Conservation (phyloP, 2,329 filamentous ascomycete genomes). For the Cadophora sp. region DNA sequence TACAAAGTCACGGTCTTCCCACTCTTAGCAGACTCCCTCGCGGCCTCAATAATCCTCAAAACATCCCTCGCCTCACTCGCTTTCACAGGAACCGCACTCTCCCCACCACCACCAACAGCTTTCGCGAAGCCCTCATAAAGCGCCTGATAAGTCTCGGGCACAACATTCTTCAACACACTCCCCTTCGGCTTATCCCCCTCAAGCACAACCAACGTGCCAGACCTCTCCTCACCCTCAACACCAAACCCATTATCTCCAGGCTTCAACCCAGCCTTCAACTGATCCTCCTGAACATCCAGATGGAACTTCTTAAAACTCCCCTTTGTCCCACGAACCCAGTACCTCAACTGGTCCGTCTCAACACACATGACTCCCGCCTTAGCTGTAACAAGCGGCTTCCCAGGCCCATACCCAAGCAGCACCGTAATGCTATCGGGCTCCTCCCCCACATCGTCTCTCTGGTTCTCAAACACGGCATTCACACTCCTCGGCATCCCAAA, state of each 20-base stretch:
- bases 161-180: conserved; percentile 61
- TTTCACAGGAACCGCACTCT: conserved; percentile 59
- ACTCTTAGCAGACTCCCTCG: conserved; percentile 57
- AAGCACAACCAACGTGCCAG: conserved; percentile 65
- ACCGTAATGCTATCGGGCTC: conserved; percentile 67
- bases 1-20: conserved; percentile 48
- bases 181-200: conserved; percentile 57
- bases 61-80: conserved; percentile 59
- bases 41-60: conserved; percentile 62
- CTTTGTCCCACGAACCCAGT: conserved; percentile 78
- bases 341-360: conserved; percentile 73
- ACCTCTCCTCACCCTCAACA: conserved; percentile 62
- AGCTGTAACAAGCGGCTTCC: conserved; percentile 68
- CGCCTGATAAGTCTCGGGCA: conserved; percentile 70
- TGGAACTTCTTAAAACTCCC: conserved; percentile 76
- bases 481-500: conserved; percentile 73
- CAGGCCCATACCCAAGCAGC: conserved; percentile 66
- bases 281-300: conserved; percentile 78
- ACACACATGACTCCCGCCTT: conserved; percentile 73
- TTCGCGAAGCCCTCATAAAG: conserved; percentile 66
- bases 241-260: conserved; percentile 70
- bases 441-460: conserved; percentile 59
- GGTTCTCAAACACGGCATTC: conserved; percentile 71
- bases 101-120: conserved; percentile 55
- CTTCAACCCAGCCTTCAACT: conserved; percentile 68